phyloP scores from a whole-genome alignment of 192 early-diverging fungal species.

The Mortierella hygrophila region DNA sequence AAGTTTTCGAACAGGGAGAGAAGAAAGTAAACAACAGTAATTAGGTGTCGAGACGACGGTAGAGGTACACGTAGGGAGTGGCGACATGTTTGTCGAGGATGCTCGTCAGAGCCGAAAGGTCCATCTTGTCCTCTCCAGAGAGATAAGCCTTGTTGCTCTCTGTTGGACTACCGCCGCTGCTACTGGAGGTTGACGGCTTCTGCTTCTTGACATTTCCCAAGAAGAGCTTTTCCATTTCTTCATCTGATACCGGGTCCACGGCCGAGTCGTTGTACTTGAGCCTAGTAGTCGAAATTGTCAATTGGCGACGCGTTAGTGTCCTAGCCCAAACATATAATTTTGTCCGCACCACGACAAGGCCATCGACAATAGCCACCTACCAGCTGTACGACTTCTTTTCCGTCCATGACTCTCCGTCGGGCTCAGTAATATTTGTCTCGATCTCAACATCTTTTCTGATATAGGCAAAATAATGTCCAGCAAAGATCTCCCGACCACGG shows the following conservation, averaged over 20 bases:
- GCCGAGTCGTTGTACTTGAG: constrained; percentile 44
- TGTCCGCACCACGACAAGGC: neutral
- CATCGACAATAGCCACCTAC: constrained; percentile 3
- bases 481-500: constrained; percentile 34
- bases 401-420: constrained; percentile 14
- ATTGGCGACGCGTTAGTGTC: neutral
- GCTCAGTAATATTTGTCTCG: constrained; percentile 30
- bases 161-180: neutral
- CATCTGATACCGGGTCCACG: constrained; percentile 32
- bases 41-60: constrained; percentile 26
- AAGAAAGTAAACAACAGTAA: neutral
- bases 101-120: neutral
- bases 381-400: constrained; percentile 35
- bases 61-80: constrained; percentile 47
- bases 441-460: constrained; percentile 40
- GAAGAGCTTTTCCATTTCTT: constrained; percentile 34
- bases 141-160: neutral
- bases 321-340: neutral
- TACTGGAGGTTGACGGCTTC: neutral
- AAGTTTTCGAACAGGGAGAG: neutral
- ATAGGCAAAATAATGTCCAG: constrained; percentile 50
- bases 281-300: constrained; percentile 8
- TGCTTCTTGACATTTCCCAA: constrained; percentile 27
- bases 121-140: neutral
- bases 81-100: constrained; percentile 29